These are phyloP conservation scores for Botrytis fabae DNA, from an alignment of 2,329 filamentous ascomycete species.

Conservation along the genomic window DNA sequence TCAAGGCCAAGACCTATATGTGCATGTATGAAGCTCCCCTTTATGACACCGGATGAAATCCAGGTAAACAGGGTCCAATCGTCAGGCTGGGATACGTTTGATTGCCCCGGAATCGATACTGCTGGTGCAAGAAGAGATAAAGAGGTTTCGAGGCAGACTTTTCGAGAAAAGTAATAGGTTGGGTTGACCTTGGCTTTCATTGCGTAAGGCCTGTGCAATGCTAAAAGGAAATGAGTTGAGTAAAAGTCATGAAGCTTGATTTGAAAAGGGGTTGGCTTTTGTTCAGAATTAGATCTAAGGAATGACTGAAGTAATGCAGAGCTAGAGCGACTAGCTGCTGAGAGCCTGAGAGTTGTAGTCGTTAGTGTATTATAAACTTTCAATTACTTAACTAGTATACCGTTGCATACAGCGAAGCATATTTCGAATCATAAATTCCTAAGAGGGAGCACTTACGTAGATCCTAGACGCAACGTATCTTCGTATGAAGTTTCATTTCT, in stretches of 20 bases:
- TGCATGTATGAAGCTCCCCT: slow-evolving; percentile 3
- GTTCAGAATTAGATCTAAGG: neutral
- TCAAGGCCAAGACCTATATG: slow-evolving; percentile 14
- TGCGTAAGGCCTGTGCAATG: slow-evolving; percentile 53
- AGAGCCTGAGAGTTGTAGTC: neutral
- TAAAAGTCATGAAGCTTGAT: slow-evolving; percentile 53
- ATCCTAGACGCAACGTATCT: slow-evolving; percentile 49
- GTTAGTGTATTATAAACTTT: neutral
- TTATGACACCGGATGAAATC: neutral
- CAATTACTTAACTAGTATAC: neutral
- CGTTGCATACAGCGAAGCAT: neutral
- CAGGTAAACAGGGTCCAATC: slow-evolving; percentile 16
- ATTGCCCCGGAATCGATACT: slow-evolving; percentile 11
- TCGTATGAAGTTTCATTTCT: slow-evolving; percentile 47
- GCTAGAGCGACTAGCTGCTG: slow-evolving; percentile 3
- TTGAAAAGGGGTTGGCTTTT: slow-evolving; percentile 21
- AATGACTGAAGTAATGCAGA: slow-evolving; percentile 16
- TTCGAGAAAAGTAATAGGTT: slow-evolving; percentile 52
- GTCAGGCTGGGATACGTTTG: neutral
- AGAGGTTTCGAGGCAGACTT: slow-evolving; percentile 48
- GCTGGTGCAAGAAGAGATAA: slow-evolving; percentile 24
- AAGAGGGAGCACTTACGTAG: slow-evolving; percentile 41
- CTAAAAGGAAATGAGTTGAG: slow-evolving; percentile 55
- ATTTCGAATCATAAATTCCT: neutral
- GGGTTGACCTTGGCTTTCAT: slow-evolving; percentile 47